A percentile compares a stretch with the other conserved stretches of the same genome.
Evolutionary conservation across 2,329 filamentous ascomycete species (phyloP).

Genomic region (Diaporthe citri): DNA sequence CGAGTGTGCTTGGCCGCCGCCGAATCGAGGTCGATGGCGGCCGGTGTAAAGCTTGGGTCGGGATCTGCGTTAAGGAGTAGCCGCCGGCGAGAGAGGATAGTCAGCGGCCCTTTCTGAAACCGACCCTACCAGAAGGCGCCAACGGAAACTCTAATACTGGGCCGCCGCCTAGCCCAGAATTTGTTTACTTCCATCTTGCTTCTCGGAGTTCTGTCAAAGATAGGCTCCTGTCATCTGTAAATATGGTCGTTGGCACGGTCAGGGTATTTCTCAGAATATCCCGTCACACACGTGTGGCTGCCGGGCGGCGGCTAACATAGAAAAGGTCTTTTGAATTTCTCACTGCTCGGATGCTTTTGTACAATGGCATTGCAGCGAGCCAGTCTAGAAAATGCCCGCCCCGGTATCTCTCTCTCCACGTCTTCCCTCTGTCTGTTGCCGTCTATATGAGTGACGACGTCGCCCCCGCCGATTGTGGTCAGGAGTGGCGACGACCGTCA

Average conservation of each 20-base stretch:
- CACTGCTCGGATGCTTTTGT: slow-evolving; percentile 43
- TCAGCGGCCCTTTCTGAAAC: slow-evolving; percentile 37
- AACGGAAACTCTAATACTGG: not conserved
- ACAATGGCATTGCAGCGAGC: slow-evolving; percentile 43
- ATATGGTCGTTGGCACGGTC: not conserved
- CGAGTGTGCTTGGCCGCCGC: not conserved
- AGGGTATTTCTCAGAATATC: not conserved
- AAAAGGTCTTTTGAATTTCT: slow-evolving; percentile 39
- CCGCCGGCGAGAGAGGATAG: slow-evolving; percentile 20
- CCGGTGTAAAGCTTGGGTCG: slow-evolving; percentile 11
- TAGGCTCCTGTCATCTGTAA: not conserved
- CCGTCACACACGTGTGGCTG: not conserved
- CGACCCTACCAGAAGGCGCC: slow-evolving; percentile 21
- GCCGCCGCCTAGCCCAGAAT: not conserved
- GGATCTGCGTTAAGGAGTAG: slow-evolving; percentile 34
- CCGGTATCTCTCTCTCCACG: slow-evolving; percentile 10
- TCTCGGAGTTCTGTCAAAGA: not conserved
- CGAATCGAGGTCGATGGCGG: slow-evolving; percentile 6
- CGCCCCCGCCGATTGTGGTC: not conserved
- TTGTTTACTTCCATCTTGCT: not conserved
- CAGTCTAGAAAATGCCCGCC: slow-evolving; percentile 42
- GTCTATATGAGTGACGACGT: slow-evolving; percentile 38
- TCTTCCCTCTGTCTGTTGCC: slow-evolving; percentile 17
- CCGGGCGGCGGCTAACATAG: slow-evolving; percentile 38
- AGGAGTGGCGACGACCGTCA: slow-evolving; percentile 13